Conservation (phyloP, 495 filamentous ascomycete genomes). For the Acidomyces sp. region DNA sequence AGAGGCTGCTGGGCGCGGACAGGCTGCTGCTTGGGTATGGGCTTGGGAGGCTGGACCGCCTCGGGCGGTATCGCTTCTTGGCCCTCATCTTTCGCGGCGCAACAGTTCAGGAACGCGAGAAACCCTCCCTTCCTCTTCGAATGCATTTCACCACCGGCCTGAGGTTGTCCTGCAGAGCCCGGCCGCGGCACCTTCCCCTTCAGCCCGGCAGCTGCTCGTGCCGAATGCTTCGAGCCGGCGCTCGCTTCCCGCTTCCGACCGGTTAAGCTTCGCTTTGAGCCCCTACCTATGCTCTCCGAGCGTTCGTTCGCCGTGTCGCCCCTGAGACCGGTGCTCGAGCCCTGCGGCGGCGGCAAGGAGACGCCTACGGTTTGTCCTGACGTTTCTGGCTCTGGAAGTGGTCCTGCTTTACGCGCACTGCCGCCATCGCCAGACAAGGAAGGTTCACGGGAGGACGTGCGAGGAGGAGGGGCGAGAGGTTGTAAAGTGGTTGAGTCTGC, state of each 20-base stretch:
- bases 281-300: constrained; percentile 45
- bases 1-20: constrained; percentile 42
- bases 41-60: constrained; percentile 50
- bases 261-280: constrained; percentile 58
- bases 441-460: constrained; percentile 10
- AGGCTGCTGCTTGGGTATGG: constrained; percentile 42
- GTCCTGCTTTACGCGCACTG: neutral
- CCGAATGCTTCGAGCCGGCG: constrained; percentile 46
- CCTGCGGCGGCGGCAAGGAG: constrained; percentile 40
- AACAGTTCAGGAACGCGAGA: constrained; percentile 68
- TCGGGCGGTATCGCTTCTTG: constrained; percentile 50
- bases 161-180: constrained; percentile 28
- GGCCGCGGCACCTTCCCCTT: constrained; percentile 29
- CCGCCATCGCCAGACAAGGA: constrained; percentile 1
- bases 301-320: constrained; percentile 52
- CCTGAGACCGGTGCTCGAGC: constrained; percentile 42
- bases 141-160: constrained; percentile 23
- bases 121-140: constrained; percentile 52
- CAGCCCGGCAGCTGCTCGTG: constrained; percentile 28
- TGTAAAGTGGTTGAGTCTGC: constrained; percentile 3
- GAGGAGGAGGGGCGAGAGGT: constrained; percentile 4
- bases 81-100: constrained; percentile 52
- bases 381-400: constrained; percentile 7
- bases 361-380: constrained; percentile 5
- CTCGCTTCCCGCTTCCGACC: constrained; percentile 56